Conservation (phyloP, 176 grass and related monocot species). For the Bonia amplexicaulis region DNA sequence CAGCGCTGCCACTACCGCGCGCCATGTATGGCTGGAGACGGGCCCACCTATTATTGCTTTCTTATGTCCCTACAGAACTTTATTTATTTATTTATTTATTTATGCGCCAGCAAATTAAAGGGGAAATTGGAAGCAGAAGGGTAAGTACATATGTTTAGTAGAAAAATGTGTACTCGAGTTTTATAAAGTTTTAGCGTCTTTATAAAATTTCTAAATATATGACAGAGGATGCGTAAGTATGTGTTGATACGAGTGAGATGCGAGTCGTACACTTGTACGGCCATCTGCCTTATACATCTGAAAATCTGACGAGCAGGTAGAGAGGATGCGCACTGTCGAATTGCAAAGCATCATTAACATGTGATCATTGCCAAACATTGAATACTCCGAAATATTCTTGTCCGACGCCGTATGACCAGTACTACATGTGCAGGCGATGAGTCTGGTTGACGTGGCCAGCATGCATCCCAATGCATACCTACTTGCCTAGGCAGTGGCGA, state of each 20-base stretch:
- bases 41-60: neutral
- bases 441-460: neutral
- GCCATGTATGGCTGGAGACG: neutral
- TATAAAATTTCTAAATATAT: no score
- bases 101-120: neutral
- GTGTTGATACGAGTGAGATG: no score
- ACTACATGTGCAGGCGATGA: neutral
- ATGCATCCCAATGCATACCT: conserved; percentile 8
- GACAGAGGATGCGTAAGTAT: no score
- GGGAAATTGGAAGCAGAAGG: neutral
- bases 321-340: no score
- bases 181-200: no score
- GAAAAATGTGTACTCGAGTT: no score
- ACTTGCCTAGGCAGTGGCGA: neutral
- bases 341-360: neutral
- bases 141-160: no score
- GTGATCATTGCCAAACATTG: neutral
- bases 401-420: neutral
- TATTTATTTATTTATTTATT: neutral
- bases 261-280: no score
- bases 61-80: neutral
- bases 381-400: neutral
- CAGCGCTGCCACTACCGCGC: neutral
- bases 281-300: no score
- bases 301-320: no score